Evolutionary conservation across 2,329 filamentous ascomycete species (phyloP), one percentile per base, ranked within the genome.

Genomic region (Hymenoscyphus fructigenus): DNA sequence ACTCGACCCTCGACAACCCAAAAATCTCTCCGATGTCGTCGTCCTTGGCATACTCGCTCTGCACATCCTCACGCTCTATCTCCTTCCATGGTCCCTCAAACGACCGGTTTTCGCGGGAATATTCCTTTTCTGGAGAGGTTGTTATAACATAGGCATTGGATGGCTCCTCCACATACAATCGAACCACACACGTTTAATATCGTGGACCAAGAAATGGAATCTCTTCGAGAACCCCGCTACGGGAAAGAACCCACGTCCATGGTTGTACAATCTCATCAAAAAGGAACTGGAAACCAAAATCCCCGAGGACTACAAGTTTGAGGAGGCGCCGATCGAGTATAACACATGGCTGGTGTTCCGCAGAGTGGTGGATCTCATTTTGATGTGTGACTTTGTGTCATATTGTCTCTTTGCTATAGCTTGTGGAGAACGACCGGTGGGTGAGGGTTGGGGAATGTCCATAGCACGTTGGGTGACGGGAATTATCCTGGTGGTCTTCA

Each of bases 321-420:
- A 96, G 72, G 86, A 91, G 72, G 94, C 94, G 0, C 95, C 95
- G 17, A 83, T 98, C 77, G 95, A 99, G 84, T 99, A 98, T 85
- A 99, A 99, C 81, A 97, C 95, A 53, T 99, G 95, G 95, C 85
- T 99, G 64, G 87, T 97, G 71, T 99, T 99, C 81, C 90, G 95
- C 71, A 89, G 95, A 73, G 86, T 98, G 36, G 95, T 98, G 75
- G 95, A 99, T 80, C 81, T 99, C 77, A 97, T 98, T 76, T 83
- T 99, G 75, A 97, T 99, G 93, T 97, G 93, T 83, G 95, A 99
- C 81, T 99, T 99, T 78, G 89, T 91, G 68, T 97, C 94, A 59
- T 99, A 98, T 83, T 95, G 92, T 78, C 87, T 97, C 65, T 99
- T 98, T 80, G 94, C 95, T 71, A 87, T 96, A 72, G 91, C 94